Percentiles rank a stretch among this genome's conserved stretches.
phyloP scores from a whole-genome alignment of 805 yeast genomes.

The Jamesozyma lodderae region DNA sequence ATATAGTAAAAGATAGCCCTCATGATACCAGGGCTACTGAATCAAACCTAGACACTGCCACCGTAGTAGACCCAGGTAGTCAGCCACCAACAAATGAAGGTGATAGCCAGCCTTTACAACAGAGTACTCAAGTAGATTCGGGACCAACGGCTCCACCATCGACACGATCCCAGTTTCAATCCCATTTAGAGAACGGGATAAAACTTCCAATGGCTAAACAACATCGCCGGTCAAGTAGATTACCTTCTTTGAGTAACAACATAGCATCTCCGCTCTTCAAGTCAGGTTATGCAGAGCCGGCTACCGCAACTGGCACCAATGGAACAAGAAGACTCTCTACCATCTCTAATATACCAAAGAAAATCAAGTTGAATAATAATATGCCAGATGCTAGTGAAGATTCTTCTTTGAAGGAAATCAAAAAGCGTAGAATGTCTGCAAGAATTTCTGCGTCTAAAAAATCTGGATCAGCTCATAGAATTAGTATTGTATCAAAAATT shows the following conservation, averaged over 20 bases:
- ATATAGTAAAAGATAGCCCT: slow-evolving; percentile 2
- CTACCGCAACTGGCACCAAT: slow-evolving; percentile 3
- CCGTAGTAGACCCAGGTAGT: not conserved
- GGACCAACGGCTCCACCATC: not conserved
- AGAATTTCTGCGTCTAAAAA: slow-evolving; percentile 19
- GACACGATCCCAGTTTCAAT: not conserved
- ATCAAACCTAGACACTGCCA: slow-evolving; percentile 1
- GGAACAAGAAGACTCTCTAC: slow-evolving; percentile 18
- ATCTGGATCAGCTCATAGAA: slow-evolving; percentile 26
- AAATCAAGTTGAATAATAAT: slow-evolving; percentile 11
- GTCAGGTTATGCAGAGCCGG: slow-evolving; percentile 11
- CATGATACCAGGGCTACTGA: not conserved
- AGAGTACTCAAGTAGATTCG: slow-evolving; percentile 1
- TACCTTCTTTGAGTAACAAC: slow-evolving; percentile 31
- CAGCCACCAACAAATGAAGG: not conserved
- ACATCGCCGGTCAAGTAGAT: slow-evolving; percentile 29
- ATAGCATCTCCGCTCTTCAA: slow-evolving; percentile 30
- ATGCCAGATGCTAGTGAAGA: slow-evolving; percentile 20
- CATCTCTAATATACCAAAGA: slow-evolving; percentile 14
- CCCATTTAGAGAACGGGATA: too few species aligned
- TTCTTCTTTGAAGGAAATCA: slow-evolving; percentile 21
- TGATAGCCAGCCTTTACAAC: not conserved
- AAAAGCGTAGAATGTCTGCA: slow-evolving; percentile 24
- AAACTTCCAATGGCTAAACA: slow-evolving; percentile 3
- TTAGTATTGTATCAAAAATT: slow-evolving; percentile 27